A percentile compares a stretch with the other conserved stretches of the same genome.
Evolutionary conservation across 2,329 filamentous ascomycete genomes (phyloP).

Genomic region (Stagonosporopsis chrysanthemi): DNA sequence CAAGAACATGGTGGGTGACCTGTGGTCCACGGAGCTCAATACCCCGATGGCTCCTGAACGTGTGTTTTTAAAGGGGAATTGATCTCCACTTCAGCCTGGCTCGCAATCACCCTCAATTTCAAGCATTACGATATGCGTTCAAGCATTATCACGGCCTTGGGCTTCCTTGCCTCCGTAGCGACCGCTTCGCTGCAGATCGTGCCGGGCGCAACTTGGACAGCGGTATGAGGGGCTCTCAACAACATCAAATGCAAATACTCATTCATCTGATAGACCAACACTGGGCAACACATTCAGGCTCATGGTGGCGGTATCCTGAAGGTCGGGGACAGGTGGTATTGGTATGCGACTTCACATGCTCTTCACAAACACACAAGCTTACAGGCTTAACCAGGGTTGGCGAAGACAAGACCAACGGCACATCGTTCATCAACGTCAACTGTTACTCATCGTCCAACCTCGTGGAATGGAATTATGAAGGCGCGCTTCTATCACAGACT

Average conservation of each 20-base stretch:
- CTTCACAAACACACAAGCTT: not conserved
- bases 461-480: conserved; percentile 69
- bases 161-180: conserved; percentile 29
- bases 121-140: conserved; percentile 27
- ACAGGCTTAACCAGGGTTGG: conserved; percentile 59
- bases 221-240: conserved; percentile 24
- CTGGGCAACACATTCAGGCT: conserved; percentile 67
- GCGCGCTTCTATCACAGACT: conserved; percentile 64
- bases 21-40: not conserved
- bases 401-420: conserved; percentile 72
- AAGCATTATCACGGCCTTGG: conserved; percentile 16
- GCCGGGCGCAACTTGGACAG: conserved; percentile 51
- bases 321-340: conserved; percentile 66
- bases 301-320: conserved; percentile 71
- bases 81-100: not conserved
- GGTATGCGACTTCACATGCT: conserved; percentile 25
- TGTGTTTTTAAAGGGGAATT: not conserved
- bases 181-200: conserved; percentile 49
- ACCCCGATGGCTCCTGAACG: not conserved
- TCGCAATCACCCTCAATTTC: not conserved
- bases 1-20: conserved; percentile 1
- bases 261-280: conserved; percentile 43
- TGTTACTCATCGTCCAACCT: conserved; percentile 71
- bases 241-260: not conserved
- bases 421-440: conserved; percentile 69